These are phyloP conservation scores for Botryosphaeria dothidea DNA, from an alignment of 2,329 filamentous ascomycete species.

Conservation along the genomic window DNA sequence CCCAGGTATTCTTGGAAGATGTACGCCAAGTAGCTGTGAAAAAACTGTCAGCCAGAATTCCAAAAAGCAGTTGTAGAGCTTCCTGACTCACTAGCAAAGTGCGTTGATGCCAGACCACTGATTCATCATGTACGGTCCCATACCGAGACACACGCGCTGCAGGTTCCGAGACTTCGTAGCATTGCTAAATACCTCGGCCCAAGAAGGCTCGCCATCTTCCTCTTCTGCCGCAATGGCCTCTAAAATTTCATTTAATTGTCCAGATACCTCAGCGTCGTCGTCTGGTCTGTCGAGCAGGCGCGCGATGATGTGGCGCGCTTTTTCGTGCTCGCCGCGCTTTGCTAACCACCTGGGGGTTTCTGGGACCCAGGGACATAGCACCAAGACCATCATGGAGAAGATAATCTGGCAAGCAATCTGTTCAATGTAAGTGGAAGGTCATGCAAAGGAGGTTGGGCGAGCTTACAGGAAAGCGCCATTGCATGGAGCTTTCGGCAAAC, in stretches of 20 bases:
- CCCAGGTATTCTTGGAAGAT: constrained; percentile 30
- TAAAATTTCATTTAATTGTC: constrained; percentile 63
- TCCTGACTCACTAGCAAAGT: background rate
- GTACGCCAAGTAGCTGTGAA: constrained; percentile 30
- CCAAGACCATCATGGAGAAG: constrained; percentile 46
- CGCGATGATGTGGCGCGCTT: constrained; percentile 52
- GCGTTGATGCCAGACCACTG: constrained; percentile 29
- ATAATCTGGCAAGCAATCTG: constrained; percentile 54
- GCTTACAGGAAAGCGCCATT: constrained; percentile 46
- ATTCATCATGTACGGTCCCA: constrained; percentile 39
- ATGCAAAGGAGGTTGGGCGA: background rate
- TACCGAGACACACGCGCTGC: constrained; percentile 38
- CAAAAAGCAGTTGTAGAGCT: accelerated
- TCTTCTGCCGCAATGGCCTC: constrained; percentile 44
- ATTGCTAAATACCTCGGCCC: constrained; percentile 39
- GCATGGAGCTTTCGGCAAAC: constrained; percentile 35
- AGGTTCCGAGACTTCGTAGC: constrained; percentile 37
- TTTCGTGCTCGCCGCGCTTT: constrained; percentile 43
- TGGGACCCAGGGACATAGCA: constrained; percentile 40
- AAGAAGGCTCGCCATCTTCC: constrained; percentile 33
- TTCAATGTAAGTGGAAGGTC: too few species aligned
- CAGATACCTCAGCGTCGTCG: constrained; percentile 57
- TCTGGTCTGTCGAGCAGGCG: constrained; percentile 46
- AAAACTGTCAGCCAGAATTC: background rate
- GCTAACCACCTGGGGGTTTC: constrained; percentile 35